Evolutionary conservation across 371 early-diverging fungal species (phyloP).

Genomic region (Lichtheimia hyalospora): DNA sequence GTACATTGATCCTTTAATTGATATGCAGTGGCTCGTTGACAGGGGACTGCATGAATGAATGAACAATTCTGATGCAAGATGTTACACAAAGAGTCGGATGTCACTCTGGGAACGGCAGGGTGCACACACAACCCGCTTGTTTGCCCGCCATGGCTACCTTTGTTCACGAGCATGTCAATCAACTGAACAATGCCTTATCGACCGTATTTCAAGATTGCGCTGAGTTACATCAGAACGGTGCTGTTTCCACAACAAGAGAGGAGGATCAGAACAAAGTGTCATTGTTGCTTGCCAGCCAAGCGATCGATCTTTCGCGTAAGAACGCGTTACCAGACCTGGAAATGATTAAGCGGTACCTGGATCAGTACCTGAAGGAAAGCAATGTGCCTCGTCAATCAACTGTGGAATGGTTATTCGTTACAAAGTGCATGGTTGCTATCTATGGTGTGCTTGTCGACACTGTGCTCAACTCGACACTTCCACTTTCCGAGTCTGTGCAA

Average conservation of each 20-base stretch:
- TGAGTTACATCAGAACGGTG: not conserved
- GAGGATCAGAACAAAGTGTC: constrained; percentile 16
- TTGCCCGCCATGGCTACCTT: constrained; percentile 15
- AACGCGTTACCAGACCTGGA: constrained; percentile 18
- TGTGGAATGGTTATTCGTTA: constrained; percentile 55
- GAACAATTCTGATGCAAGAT: too few species aligned
- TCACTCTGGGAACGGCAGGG: too few species aligned
- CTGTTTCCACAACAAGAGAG: constrained; percentile 14
- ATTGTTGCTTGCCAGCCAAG: constrained; percentile 27
- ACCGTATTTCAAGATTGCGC: constrained; percentile 12
- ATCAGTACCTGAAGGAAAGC: not conserved
- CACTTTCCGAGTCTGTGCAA: constrained; percentile 62
- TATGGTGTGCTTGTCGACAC: constrained; percentile 63
- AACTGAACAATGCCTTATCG: constrained; percentile 13
- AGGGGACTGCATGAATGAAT: too few species aligned
- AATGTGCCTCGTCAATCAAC: constrained; percentile 12
- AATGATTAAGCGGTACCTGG: constrained; percentile 20
- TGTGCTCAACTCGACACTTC: constrained; percentile 63
- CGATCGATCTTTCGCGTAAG: constrained; percentile 24
- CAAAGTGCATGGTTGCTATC: constrained; percentile 57
- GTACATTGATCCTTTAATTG: too few species aligned
- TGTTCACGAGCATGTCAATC: constrained; percentile 22
- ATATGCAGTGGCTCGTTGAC: too few species aligned
- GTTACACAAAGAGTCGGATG: too few species aligned
- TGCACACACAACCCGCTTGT: too few species aligned